These are phyloP conservation scores for Trichoderma orchidacearum DNA, from an alignment of 495 filamentous ascomycete genomes.

Conservation along the genomic window DNA sequence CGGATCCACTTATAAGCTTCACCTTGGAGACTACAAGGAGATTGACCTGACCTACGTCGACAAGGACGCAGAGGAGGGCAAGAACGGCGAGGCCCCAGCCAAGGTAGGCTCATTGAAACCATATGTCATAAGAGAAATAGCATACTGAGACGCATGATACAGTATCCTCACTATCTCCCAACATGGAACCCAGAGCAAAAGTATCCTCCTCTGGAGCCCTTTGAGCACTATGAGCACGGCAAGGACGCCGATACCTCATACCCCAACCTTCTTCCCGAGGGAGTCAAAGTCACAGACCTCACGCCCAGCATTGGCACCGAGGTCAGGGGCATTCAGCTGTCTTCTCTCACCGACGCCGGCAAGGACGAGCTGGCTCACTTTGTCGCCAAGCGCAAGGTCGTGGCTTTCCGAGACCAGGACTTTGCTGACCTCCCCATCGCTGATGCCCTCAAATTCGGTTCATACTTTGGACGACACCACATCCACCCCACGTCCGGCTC, in stretches of 20 bases:
- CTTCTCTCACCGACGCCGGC: slow-evolving; percentile 46
- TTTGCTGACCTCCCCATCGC: slow-evolving; percentile 61
- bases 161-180: slow-evolving; percentile 67
- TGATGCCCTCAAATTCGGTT: slow-evolving; percentile 54
- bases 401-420: slow-evolving; percentile 70
- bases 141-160: slow-evolving; percentile 22
- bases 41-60: slow-evolving; percentile 38
- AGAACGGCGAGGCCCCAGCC: slow-evolving; percentile 28
- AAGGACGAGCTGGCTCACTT: slow-evolving; percentile 74
- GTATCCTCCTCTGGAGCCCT: slow-evolving; percentile 54
- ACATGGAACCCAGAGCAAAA: slow-evolving; percentile 49
- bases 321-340: slow-evolving; percentile 64
- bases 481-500: slow-evolving; percentile 70
- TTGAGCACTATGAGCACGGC: slow-evolving; percentile 61
- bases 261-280: slow-evolving; percentile 47
- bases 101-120: slow-evolving; percentile 21
- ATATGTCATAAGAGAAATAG: not conserved
- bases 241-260: slow-evolving; percentile 54
- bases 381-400: slow-evolving; percentile 66
- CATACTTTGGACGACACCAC: slow-evolving; percentile 72
- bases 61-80: slow-evolving; percentile 31
- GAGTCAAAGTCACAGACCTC: slow-evolving; percentile 38
- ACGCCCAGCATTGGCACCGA: slow-evolving; percentile 67
- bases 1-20: slow-evolving; percentile 19
- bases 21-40: slow-evolving; percentile 49